Evolutionary conservation across 495 filamentous ascomycete species (phyloP).

Genomic region (Cenococcum geophilum): DNA sequence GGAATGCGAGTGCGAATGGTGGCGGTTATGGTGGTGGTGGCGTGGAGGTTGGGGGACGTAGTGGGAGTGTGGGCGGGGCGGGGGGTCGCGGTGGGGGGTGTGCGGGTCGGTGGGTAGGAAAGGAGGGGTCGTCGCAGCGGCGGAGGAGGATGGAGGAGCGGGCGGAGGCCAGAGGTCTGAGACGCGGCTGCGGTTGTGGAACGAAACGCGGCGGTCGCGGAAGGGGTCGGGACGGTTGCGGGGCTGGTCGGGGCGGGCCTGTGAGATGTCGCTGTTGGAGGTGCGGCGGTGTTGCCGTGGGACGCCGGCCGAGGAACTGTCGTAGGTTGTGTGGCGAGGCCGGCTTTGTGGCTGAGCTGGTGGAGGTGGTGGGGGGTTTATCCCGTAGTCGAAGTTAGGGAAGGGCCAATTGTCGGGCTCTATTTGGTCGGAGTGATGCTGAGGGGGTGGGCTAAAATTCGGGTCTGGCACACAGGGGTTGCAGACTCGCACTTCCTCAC

Average conservation of each 20-base stretch:
- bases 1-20: neutral
- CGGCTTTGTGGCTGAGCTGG: neutral
- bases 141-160: slow-evolving; percentile 2
- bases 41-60: neutral
- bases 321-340: neutral
- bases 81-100: neutral
- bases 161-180: slow-evolving; percentile 18
- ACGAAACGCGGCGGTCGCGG: slow-evolving; percentile 7
- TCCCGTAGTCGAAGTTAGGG: neutral
- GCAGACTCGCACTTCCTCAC: slow-evolving; percentile 83
- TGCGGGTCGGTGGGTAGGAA: neutral
- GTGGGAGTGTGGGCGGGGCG: neutral
- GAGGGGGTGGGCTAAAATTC: slow-evolving; percentile 58
- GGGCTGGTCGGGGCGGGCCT: neutral
- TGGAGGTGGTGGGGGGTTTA: neutral
- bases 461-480: slow-evolving; percentile 94
- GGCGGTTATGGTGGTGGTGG: too few relatives aligned
- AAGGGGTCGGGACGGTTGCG: neutral
- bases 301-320: neutral
- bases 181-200: slow-evolving; percentile 12
- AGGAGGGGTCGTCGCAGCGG: neutral
- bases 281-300: neutral
- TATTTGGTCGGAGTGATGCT: neutral
- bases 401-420: neutral
- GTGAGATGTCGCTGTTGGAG: slow-evolving; percentile 8